phyloP scores from a whole-genome alignment of 257 asterid species.

The Capsicum pubescens region DNA sequence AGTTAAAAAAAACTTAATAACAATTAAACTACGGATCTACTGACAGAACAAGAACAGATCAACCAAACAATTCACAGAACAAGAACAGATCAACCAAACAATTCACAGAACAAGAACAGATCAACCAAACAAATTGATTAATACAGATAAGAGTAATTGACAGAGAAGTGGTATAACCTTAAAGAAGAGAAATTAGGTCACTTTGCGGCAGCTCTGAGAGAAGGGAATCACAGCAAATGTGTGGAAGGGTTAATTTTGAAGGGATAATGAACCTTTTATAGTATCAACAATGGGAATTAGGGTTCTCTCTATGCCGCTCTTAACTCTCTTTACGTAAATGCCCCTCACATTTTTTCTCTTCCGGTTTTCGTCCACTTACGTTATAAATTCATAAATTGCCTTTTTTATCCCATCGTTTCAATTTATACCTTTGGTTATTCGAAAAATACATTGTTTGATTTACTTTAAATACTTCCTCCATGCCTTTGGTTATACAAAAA shows the following conservation, averaged over 20 bases:
- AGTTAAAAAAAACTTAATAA: background rate
- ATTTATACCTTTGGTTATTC: too few species aligned
- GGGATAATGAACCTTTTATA: background rate
- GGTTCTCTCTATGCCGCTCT: slow-evolving; percentile 2
- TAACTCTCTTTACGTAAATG: background rate
- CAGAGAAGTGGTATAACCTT: background rate
- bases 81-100: too few species aligned
- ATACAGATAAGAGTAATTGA: background rate
- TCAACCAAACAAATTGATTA: background rate
- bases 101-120: background rate
- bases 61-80: background rate
- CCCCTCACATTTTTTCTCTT: background rate
- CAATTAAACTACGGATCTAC: background rate
- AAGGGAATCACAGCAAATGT: background rate
- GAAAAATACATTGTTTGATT: too few species aligned
- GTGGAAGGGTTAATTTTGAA: accelerated
- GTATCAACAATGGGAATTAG: background rate
- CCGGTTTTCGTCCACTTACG: too few species aligned
- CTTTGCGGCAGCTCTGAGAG: background rate
- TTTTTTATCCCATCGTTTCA: too few species aligned
- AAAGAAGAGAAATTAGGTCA: background rate
- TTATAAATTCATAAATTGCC: too few species aligned
- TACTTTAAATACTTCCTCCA: too few species aligned
- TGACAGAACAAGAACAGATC: background rate
- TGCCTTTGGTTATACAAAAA: too few species aligned